These are phyloP conservation scores for Tritrichomonas musculus DNA, from an alignment of 208 protist species.

Conservation along the genomic window DNA sequence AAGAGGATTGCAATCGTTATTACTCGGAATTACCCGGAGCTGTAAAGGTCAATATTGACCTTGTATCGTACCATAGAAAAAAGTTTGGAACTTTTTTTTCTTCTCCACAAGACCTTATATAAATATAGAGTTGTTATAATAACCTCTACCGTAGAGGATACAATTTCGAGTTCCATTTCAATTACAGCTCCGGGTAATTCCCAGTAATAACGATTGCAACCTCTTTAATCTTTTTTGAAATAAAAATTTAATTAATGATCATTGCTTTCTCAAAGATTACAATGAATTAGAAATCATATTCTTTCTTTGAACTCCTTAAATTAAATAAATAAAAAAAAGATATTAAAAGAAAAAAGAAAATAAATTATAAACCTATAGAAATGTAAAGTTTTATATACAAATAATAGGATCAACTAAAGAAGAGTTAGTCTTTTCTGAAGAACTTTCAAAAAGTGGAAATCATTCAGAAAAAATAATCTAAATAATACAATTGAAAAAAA, in stretches of 20 bases:
- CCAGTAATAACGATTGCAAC: neutral
- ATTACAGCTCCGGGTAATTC: neutral
- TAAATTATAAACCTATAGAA: neutral
- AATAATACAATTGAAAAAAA: too few species aligned
- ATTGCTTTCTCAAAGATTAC: neutral
- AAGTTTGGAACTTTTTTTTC: neutral
- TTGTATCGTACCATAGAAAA: too few species aligned
- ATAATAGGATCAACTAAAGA: too few species aligned
- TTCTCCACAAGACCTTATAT: neutral
- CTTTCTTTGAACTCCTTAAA: neutral
- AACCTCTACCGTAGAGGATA: neutral
- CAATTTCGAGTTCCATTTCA: neutral
- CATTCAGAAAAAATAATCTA: too few species aligned
- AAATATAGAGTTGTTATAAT: neutral
- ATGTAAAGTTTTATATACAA: too few species aligned
- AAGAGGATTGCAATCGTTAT: too few species aligned
- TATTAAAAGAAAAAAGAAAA: neutral
- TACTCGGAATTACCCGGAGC: too few species aligned
- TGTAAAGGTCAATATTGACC: neutral
- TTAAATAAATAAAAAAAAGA: neutral
- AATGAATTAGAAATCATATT: neutral
- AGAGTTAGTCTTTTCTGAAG: too few species aligned
- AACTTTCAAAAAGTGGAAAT: too few species aligned
- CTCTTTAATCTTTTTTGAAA: neutral
- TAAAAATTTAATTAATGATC: neutral